These are phyloP conservation scores for Drechslera avenae DNA, from an alignment of 2,329 filamentous ascomycete genomes.

Conservation along the genomic window DNA sequence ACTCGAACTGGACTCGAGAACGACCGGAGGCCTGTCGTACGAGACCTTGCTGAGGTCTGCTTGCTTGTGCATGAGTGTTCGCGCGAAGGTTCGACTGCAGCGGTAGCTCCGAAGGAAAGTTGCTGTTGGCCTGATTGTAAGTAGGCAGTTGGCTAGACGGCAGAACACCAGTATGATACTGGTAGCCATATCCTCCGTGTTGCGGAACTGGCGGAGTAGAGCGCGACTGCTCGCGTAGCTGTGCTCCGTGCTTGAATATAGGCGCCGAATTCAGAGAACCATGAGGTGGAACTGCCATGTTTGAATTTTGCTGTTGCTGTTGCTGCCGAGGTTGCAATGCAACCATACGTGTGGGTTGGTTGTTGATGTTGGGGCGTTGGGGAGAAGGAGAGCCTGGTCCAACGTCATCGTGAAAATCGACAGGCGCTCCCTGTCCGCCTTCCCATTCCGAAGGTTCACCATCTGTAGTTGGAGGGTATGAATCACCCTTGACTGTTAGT, in stretches of 20 bases:
- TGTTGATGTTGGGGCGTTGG: conserved; percentile 13
- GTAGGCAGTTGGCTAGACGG: conserved; percentile 17
- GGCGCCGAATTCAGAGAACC: conserved; percentile 2
- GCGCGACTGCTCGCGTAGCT: conserved; percentile 28
- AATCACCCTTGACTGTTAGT: conserved; percentile 32
- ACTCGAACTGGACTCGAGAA: neutral
- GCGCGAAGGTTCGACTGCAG: neutral
- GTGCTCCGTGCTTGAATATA: conserved; percentile 21
- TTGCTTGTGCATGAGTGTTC: neutral
- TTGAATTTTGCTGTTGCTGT: conserved; percentile 5
- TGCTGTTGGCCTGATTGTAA: conserved; percentile 13
- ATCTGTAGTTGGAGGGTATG: conserved; percentile 48
- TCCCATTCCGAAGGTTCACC: conserved; percentile 30
- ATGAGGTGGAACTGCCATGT: neutral
- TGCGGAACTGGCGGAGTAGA: conserved; percentile 6
- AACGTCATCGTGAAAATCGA: conserved; percentile 10
- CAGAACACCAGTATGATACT: conserved; percentile 2
- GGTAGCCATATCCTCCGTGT: conserved; percentile 1
- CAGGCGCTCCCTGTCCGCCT: conserved; percentile 13
- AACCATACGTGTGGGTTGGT: conserved; percentile 3
- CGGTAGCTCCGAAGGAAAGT: neutral
- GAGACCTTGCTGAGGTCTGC: conserved; percentile 4
- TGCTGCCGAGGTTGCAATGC: conserved; percentile 12
- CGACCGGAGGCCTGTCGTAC: conserved; percentile 1
- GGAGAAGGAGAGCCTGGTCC: conserved; percentile 14